Base-by-base conservation (phyloP, 2,329 filamentous ascomycete species). In the Monilinia polystroma region DNA sequence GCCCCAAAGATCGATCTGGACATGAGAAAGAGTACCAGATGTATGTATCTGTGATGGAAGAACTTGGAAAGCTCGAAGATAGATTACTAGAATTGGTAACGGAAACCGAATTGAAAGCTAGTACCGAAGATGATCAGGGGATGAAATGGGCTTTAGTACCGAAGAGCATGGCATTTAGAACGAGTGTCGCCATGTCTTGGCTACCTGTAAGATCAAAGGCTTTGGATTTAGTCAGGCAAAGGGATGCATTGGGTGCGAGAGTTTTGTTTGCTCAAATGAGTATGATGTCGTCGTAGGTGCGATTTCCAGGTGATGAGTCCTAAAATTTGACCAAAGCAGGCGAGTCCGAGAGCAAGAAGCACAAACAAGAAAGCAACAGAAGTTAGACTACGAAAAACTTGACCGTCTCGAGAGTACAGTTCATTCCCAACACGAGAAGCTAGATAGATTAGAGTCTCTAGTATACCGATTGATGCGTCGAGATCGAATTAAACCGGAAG, bases 221-320 rank as follows among this genome's bases (percentile, higher is more conserved):
- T 3, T 68, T 83, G 66, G 80, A 83, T 65, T 71, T 83, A 18
- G 79, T 81, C 23, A 76, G 80, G 35, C 80, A 82, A 75, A 77
- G 81, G 57, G 80, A 82, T 63, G 77, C 79, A 3, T 70, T 82
- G 70, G 81, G 80, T 1, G 77, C 76, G 10, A 76, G 80, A 49
- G 80, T 83, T 52, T 77, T 81, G 58, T 83, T 83, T 70, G 78
- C 81, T 66, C 80, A 83, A 72, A 80, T 81, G 76, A 81, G 79
- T 74, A 80, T 83, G 77, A 78, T 82, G 41, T 79, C 80, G 55
- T 81, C 81, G 75, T 79, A 70, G 69, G 76, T 73, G 35, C 11
- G 20, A 11, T 18, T 35, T 51, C 16, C n/a, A 38, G 18, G 23
- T 11, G 23, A 23, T 52, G 4, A 18, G 20, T 11, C 10, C 41